Evolutionary conservation across 2,329 filamentous ascomycete species (phyloP).

Genomic region (Ilyonectria mors-panacis): DNA sequence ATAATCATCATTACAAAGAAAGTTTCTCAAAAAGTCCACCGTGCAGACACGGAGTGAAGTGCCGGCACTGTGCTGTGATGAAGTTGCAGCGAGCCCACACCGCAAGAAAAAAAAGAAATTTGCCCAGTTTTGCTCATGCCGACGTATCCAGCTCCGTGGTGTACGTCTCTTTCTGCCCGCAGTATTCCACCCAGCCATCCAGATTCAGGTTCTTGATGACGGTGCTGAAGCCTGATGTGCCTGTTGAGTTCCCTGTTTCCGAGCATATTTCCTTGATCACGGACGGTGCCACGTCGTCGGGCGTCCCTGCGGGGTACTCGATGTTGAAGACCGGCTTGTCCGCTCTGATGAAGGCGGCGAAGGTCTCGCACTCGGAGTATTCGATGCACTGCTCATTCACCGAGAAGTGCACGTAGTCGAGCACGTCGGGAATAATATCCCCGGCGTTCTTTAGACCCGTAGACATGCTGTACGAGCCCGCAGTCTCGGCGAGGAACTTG

Average conservation of each 20-base stretch:
- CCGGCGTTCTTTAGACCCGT: slow-evolving; percentile 79
- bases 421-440: slow-evolving; percentile 65
- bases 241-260: slow-evolving; percentile 53
- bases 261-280: slow-evolving; percentile 46
- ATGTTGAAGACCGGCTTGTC: slow-evolving; percentile 80
- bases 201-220: slow-evolving; percentile 76
- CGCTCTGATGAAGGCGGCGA: slow-evolving; percentile 68
- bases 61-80: too few relatives aligned
- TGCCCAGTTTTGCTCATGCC: too few relatives aligned
- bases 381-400: slow-evolving; percentile 79
- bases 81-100: too few relatives aligned
- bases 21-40: too few relatives aligned
- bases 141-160: not conserved
- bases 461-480: slow-evolving; percentile 67
- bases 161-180: not conserved
- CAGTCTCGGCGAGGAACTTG: slow-evolving; percentile 66
- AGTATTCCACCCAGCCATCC: slow-evolving; percentile 65
- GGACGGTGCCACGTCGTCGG: slow-evolving; percentile 2
- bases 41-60: too few relatives aligned
- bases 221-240: slow-evolving; percentile 69
- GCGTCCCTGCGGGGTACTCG: slow-evolving; percentile 73
- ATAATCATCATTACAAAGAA: too few relatives aligned
- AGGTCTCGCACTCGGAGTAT: slow-evolving; percentile 71
- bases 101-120: too few relatives aligned
- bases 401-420: slow-evolving; percentile 70